phyloP scores from a whole-genome alignment of 306 rosid species.

The Heteromeles arbutifolia region DNA sequence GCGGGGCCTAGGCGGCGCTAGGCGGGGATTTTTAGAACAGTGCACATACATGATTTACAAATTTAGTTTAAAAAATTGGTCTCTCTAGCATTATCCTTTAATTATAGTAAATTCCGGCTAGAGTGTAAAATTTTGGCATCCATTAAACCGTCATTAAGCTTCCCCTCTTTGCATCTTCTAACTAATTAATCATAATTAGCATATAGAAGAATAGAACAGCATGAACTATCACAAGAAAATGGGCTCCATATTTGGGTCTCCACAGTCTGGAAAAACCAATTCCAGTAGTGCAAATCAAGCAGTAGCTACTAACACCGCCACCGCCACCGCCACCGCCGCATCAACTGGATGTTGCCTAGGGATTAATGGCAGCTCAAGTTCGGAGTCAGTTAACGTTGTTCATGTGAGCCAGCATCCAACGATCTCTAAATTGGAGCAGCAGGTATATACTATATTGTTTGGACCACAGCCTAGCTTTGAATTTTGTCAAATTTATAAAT shows the following conservation, averaged over 20 bases:
- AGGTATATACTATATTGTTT: slow-evolving; percentile 31
- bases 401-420: slow-evolving; percentile 15
- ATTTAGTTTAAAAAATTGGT: too few relatives aligned
- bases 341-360: slow-evolving; percentile 39
- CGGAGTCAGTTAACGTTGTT: slow-evolving; percentile 25
- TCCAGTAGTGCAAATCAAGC: background rate
- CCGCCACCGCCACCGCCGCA: background rate
- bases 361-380: slow-evolving; percentile 23
- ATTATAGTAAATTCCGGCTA: background rate
- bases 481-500: too few relatives aligned
- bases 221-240: background rate
- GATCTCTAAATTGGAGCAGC: slow-evolving; percentile 20
- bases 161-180: background rate
- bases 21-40: too few relatives aligned
- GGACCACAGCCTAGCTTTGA: too few relatives aligned
- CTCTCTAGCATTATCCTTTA: too few relatives aligned
- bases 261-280: background rate
- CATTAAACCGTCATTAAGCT: background rate
- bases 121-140: background rate
- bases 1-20: too few relatives aligned
- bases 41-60: too few relatives aligned
- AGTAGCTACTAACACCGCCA: background rate
- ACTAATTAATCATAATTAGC: background rate
- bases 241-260: background rate
- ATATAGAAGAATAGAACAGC: background rate